Conservation (phyloP, 768 basidiomycete species). For the Leccinum barrowsii region DNA sequence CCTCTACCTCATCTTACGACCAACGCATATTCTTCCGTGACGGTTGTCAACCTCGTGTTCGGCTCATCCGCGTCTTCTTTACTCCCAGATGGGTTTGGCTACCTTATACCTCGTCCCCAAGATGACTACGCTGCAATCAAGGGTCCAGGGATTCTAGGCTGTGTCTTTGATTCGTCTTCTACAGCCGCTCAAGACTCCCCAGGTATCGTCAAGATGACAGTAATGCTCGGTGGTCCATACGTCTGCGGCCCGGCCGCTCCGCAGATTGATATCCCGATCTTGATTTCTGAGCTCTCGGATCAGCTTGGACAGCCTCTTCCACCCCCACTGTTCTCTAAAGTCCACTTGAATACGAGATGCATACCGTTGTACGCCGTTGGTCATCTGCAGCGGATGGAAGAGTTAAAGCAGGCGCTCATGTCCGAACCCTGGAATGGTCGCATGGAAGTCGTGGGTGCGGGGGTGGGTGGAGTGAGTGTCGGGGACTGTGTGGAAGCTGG, state of each 20-base stretch:
- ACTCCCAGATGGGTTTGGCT: constrained; percentile 89
- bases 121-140: constrained; percentile 43
- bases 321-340: constrained; percentile 49
- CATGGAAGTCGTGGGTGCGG: constrained; percentile 76
- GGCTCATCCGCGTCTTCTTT: constrained; percentile 44
- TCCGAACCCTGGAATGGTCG: constrained; percentile 42
- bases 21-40: constrained; percentile 78
- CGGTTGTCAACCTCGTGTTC: constrained; percentile 89
- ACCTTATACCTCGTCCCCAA: constrained; percentile 80
- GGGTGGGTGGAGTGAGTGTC: constrained; percentile 82
- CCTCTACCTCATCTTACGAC: constrained; percentile 59
- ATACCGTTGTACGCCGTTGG: constrained; percentile 79
- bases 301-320: constrained; percentile 51
- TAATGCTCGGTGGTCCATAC: constrained; percentile 89
- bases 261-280: constrained; percentile 23
- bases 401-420: constrained; percentile 45
- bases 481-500: constrained; percentile 82
- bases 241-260: constrained; percentile 8
- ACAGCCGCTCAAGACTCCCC: constrained; percentile 55
- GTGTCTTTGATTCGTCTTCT: constrained; percentile 86
- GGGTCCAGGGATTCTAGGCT: constrained; percentile 64
- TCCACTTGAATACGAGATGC: constrained; percentile 57
- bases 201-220: constrained; percentile 71
- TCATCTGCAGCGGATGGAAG: constrained; percentile 65
- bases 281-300: constrained; percentile 34